Conservation (phyloP, 768 basidiomycete genomes). For the Macrocybe gigantea region DNA sequence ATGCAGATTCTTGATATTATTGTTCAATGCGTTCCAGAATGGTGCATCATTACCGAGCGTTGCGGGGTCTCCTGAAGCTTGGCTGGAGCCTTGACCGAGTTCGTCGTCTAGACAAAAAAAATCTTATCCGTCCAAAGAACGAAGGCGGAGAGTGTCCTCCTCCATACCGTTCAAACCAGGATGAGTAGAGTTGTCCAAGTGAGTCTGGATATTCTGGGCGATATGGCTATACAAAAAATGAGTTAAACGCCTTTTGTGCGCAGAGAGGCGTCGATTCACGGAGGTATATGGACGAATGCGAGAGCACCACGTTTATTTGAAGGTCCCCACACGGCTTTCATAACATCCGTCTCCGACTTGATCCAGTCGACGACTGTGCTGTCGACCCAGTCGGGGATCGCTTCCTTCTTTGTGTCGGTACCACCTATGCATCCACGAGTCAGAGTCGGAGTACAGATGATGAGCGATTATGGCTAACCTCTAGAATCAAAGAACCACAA, state of each 20-base stretch:
- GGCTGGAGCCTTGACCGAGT: conserved; percentile 51
- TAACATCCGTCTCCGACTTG: conserved; percentile 38
- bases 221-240: conserved; percentile 23
- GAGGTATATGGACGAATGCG: conserved; percentile 74
- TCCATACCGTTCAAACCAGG: conserved; percentile 39
- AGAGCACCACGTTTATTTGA: conserved; percentile 46
- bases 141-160: not conserved
- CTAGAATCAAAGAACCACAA: conserved; percentile 81
- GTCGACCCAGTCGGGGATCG: conserved; percentile 66
- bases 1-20: conserved; percentile 57
- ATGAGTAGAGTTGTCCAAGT: conserved; percentile 26
- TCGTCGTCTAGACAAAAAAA: conserved; percentile 36
- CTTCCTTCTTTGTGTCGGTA: conserved; percentile 16
- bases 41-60: conserved; percentile 42
- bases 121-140: not conserved
- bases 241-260: not conserved
- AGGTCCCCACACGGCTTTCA: conserved; percentile 58
- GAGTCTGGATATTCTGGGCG: conserved; percentile 29
- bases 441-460: not conserved
- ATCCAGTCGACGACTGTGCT: conserved; percentile 59
- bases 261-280: conserved; percentile 32
- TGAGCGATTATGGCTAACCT: conserved; percentile 28
- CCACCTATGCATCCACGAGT: conserved; percentile 42
- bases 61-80: conserved; percentile 37
- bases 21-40: conserved; percentile 59